Base-by-base conservation (phyloP, 768 basidiomycete species). In the Psilocybe cubensis region DNA sequence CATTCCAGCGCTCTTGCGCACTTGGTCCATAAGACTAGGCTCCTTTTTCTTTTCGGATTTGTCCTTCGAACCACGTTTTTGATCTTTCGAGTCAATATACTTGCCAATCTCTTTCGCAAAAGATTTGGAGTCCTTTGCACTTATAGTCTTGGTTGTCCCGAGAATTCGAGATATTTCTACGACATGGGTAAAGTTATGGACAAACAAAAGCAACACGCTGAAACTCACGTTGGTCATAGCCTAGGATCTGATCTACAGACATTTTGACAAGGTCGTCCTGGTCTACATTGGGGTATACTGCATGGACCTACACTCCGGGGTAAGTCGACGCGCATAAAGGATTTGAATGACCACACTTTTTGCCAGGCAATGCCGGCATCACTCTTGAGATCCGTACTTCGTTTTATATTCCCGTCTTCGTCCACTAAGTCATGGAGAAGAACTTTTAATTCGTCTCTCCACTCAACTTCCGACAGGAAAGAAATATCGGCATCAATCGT, bases 51-150 rank as follows among this genome's bases (percentile, higher is more conserved):
- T 74, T 21, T 70, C 66, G 50, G 76, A 75, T 60, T 73, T 69
- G 35, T 73, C 71, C 57, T 80, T 77, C 56, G 81, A 78, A 59
- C 81, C 77, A 10, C 80, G 76, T 52, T 80, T 83, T 58, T 81
- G 82, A 56, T 88, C 83, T 64, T 85, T 86, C 1, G 84, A 86
- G 63, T 86, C 85, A 50, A 87, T 84, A 59, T 85, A 88, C 59
- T 82, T 83, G n/a, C 70, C 77, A 35, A 88, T 85, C 62, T 83
- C 79, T 62, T 78, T 73, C 0, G 75, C 74, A 56, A 88, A 87
- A 1, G 65, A 63, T 62, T 80, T 80, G 4, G 85, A 83, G 63
- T 85, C 75, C 23, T 70, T 74, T 9, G 83, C 76, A 8, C 66
- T 62, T 33, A 88, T 82, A 14, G 74, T 80, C 69, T 85, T 83